Conservation (phyloP, 2,329 filamentous ascomycete species). For the Aschersonia sp. region DNA sequence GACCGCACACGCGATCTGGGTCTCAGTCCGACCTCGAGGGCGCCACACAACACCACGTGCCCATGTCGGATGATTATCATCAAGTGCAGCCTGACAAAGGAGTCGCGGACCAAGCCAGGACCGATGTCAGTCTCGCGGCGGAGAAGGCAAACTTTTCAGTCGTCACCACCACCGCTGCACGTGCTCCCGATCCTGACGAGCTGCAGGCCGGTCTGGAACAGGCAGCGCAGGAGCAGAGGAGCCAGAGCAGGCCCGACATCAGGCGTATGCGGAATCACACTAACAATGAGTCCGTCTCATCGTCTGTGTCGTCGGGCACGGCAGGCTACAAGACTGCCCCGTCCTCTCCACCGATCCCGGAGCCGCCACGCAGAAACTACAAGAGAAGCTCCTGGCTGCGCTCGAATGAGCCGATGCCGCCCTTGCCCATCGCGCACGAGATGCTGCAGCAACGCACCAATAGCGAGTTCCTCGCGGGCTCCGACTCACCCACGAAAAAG, state of each 20-base stretch:
- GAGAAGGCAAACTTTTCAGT: neutral
- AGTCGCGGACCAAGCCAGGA: no score
- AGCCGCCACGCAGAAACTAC: constrained; percentile 14
- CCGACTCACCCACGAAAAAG: neutral
- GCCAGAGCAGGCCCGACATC: neutral
- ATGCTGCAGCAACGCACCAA: neutral
- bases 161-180: neutral
- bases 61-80: no score
- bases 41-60: neutral
- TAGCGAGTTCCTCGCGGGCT: neutral
- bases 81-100: no score
- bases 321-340: constrained; percentile 7
- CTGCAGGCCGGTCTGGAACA: neutral
- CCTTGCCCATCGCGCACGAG: neutral
- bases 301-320: constrained; percentile 2
- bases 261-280: constrained; percentile 1
- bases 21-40: neutral
- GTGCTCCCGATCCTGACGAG: neutral
- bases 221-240: neutral
- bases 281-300: constrained; percentile 5
- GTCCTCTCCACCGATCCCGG: constrained; percentile 9
- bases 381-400: constrained; percentile 10
- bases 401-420: constrained; percentile 2
- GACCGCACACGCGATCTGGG: constrained; percentile 1
- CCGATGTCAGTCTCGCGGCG: no score